Percentiles rank a stretch among this genome's conserved stretches.
phyloP scores from a whole-genome alignment of 2,329 filamentous ascomycete species.

The Leptographium flavum region DNA sequence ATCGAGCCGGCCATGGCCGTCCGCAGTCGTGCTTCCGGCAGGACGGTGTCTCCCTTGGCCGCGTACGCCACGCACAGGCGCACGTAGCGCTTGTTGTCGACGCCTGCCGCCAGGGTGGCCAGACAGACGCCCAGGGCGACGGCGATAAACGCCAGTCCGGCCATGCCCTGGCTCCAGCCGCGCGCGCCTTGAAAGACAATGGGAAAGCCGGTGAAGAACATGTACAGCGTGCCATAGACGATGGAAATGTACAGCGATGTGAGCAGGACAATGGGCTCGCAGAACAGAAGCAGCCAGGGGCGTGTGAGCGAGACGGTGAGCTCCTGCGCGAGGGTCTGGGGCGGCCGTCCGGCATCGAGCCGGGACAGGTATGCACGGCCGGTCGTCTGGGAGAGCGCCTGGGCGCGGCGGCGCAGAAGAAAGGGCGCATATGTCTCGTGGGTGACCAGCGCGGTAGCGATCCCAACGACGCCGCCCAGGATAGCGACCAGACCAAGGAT shows the following conservation, averaged over 20 bases:
- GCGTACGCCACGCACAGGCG: not conserved
- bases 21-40: slow-evolving; percentile 40
- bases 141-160: slow-evolving; percentile 35
- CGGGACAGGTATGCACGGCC: slow-evolving; percentile 22
- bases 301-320: slow-evolving; percentile 25
- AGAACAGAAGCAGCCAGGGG: slow-evolving; percentile 50
- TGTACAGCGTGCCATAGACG: slow-evolving; percentile 38
- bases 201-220: slow-evolving; percentile 44
- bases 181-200: slow-evolving; percentile 37
- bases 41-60: not conserved
- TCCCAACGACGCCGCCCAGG: slow-evolving; percentile 15
- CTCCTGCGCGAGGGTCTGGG: not conserved
- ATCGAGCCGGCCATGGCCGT: slow-evolving; percentile 38
- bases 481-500: slow-evolving; percentile 2
- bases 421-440: slow-evolving; percentile 22
- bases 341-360: not conserved
- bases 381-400: slow-evolving; percentile 24
- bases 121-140: slow-evolving; percentile 29
- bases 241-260: slow-evolving; percentile 38
- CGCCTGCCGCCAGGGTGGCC: slow-evolving; percentile 21
- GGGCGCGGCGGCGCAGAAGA: slow-evolving; percentile 36
- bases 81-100: slow-evolving; percentile 11
- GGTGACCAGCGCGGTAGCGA: slow-evolving; percentile 11
- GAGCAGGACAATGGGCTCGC: slow-evolving; percentile 50
- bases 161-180: slow-evolving; percentile 39